A percentile compares a stretch with the other conserved stretches of the same genome.
These are phyloP conservation scores for Leptographium lundbergii DNA, from an alignment of 2,329 filamentous ascomycete species.

Conservation along the genomic window DNA sequence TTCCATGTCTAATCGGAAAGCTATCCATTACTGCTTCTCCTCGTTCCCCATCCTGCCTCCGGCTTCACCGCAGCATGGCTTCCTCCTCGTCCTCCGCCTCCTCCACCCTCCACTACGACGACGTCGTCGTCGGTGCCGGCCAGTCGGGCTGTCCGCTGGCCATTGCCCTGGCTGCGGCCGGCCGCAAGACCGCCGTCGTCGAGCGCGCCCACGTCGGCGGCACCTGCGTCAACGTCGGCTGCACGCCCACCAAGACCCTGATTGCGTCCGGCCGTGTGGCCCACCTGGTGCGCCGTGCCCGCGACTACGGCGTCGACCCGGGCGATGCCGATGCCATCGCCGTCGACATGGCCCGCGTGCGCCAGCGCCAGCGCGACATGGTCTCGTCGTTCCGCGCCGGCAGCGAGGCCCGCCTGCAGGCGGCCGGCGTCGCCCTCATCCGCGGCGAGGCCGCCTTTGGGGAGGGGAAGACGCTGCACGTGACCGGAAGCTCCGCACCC, in stretches of 20 bases:
- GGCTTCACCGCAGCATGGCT: no score
- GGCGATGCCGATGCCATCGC: not conserved
- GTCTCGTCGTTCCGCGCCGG: not conserved
- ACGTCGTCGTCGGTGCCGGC: not conserved
- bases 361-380: not conserved
- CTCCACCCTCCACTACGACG: not conserved
- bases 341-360: not conserved
- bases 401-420: not conserved
- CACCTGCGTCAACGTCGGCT: conserved; percentile 32
- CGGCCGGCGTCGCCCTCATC: not conserved
- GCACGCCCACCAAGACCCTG: not conserved
- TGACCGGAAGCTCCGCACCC: no score
- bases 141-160: not conserved
- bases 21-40: no score
- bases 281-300: not conserved
- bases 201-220: conserved; percentile 30
- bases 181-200: not conserved
- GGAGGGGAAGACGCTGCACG: no score
- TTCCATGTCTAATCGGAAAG: no score
- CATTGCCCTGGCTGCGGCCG: not conserved
- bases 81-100: no score
- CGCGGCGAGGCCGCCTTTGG: not conserved
- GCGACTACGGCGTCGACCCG: not conserved
- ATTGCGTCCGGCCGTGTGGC: not conserved
- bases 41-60: no score